Percentiles rank a stretch among this genome's conserved stretches.
These are phyloP conservation scores for Exophiala viscosa DNA, from an alignment of 2,329 filamentous ascomycete species.

Conservation along the genomic window DNA sequence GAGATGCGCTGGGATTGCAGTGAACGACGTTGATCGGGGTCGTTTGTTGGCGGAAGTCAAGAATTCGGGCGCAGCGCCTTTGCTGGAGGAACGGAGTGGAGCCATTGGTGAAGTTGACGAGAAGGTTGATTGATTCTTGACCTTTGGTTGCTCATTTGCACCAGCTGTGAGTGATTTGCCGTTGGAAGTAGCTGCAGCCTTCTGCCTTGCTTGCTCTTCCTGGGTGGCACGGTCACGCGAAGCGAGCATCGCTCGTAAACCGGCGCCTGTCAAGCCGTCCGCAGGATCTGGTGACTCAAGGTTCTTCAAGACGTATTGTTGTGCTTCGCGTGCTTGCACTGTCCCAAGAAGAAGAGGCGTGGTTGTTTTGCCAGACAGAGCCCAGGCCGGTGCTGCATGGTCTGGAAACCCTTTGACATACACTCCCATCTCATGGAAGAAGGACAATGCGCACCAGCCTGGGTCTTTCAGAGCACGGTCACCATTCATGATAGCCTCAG, in stretches of 20 bases:
- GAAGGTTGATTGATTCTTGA: conserved; percentile 18
- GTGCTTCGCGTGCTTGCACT: conserved; percentile 54
- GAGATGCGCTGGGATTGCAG: conserved; percentile 47
- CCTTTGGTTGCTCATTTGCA: conserved; percentile 21
- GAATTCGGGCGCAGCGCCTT: background rate
- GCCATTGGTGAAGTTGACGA: conserved; percentile 1
- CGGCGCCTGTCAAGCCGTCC: conserved; percentile 40
- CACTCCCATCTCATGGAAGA: conserved; percentile 73
- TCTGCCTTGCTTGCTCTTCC: conserved; percentile 15
- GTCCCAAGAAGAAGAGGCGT: conserved; percentile 56
- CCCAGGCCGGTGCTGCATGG: conserved; percentile 61
- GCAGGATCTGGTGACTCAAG: conserved; percentile 36
- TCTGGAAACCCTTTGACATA: conserved; percentile 66
- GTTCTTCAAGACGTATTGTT: conserved; percentile 49
- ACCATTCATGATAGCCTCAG: conserved; percentile 63
- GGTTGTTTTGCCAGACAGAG: conserved; percentile 51
- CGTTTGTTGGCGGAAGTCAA: conserved; percentile 3
- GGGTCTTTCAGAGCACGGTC: conserved; percentile 56
- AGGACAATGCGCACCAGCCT: conserved; percentile 64
- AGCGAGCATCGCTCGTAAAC: conserved; percentile 37
- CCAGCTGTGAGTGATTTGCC: conserved; percentile 14
- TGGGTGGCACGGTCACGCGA: conserved; percentile 21
- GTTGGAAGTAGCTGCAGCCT: conserved; percentile 7
- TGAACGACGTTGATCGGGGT: conserved; percentile 53
- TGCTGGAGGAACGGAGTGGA: background rate